These are phyloP conservation scores for Citrus cavaleriei DNA, from an alignment of 345 rosid genomes.

Conservation along the genomic window DNA sequence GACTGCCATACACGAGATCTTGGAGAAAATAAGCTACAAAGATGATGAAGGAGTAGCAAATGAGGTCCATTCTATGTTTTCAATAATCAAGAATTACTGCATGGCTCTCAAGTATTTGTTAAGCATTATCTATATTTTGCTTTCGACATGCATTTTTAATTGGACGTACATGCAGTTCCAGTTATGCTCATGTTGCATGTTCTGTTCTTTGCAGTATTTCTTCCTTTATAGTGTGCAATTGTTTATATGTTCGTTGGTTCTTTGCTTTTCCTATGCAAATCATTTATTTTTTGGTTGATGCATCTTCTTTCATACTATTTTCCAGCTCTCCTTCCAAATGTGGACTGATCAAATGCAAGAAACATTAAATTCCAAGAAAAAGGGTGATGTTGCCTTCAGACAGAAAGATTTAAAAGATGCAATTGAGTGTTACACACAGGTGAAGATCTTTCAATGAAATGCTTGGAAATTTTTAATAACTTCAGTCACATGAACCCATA, in stretches of 20 bases:
- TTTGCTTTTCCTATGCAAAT: background rate
- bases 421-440: conserved; percentile 79
- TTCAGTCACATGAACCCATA: background rate
- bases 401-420: conserved; percentile 70
- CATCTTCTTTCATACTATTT: background rate
- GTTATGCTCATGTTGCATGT: background rate
- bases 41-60: conserved; percentile 86
- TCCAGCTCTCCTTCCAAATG: conserved; percentile 96
- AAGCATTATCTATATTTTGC: background rate
- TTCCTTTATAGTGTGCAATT: background rate
- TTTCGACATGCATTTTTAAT: background rate
- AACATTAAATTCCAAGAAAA: conserved; percentile 77
- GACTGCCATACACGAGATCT: conserved; percentile 74
- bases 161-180: background rate
- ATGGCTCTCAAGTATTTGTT: background rate
- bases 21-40: conserved; percentile 72
- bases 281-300: background rate
- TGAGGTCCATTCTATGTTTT: conserved; percentile 48
- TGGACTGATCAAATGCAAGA: conserved; percentile 98
- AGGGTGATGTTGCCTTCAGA: conserved; percentile 82
- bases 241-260: background rate
- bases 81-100: background rate
- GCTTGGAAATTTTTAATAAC: background rate
- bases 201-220: background rate
- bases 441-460: conserved; percentile 11